A percentile compares a stretch with the other conserved stretches of the same genome.
These are phyloP conservation scores for Citrullus colocynthis DNA, from an alignment of 306 rosid species.

Conservation along the genomic window DNA sequence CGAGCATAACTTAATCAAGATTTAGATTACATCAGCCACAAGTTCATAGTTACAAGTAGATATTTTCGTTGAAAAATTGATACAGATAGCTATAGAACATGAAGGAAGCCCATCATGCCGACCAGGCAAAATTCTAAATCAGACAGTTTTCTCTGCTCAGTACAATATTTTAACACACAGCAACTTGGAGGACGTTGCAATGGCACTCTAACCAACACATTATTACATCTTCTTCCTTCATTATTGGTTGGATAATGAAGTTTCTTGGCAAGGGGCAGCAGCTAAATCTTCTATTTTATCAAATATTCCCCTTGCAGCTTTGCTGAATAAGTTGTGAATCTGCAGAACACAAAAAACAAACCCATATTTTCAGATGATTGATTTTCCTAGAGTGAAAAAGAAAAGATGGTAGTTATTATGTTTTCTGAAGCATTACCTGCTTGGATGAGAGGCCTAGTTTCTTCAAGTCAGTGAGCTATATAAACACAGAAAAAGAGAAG, in stretches of 20 bases:
- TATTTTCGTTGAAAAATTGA: not conserved
- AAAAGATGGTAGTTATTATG: not conserved
- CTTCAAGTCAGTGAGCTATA: slow-evolving; percentile 77
- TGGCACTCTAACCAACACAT: not conserved
- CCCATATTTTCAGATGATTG: not conserved
- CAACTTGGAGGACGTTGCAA: not conserved
- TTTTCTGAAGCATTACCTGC: slow-evolving; percentile 39
- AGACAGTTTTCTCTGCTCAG: not conserved
- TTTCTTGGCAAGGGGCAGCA: slow-evolving; percentile 9
- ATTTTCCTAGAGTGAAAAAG: not conserved
- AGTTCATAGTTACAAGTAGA: not conserved
- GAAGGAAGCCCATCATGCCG: not conserved
- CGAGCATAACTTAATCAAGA: not conserved
- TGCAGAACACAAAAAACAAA: slow-evolving; percentile 11
- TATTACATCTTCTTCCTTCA: not conserved
- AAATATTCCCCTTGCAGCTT: slow-evolving; percentile 50
- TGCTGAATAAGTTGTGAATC: slow-evolving; percentile 53
- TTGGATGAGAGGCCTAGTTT: slow-evolving; percentile 82
- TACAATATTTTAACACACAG: not conserved
- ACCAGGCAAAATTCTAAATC: not conserved
- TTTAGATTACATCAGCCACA: not conserved
- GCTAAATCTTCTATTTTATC: slow-evolving; percentile 32
- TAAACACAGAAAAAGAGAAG: not conserved
- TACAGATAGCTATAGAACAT: not conserved
- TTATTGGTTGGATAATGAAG: not conserved